A percentile compares a stretch with the other conserved stretches of the same genome.
These are phyloP conservation scores for Dendrocalamus latiflorus DNA, from an alignment of 202 grass and related monocot genomes.

Conservation along the genomic window DNA sequence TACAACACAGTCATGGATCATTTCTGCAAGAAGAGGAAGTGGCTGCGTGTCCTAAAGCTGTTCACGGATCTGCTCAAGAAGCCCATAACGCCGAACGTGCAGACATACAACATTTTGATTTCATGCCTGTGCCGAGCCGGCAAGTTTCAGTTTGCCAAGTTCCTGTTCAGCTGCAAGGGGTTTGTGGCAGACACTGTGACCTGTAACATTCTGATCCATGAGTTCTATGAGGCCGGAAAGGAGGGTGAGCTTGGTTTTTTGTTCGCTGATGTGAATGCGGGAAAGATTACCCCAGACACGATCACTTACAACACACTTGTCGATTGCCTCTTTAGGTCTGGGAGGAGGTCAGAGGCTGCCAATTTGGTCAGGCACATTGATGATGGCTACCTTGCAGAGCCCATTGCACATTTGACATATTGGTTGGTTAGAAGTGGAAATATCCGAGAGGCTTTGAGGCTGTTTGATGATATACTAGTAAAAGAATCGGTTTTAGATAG, in stretches of 20 bases:
- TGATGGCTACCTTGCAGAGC: conserved; percentile 45
- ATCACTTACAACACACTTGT: conserved; percentile 60
- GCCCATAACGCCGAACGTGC: conserved; percentile 42
- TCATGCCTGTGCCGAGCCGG: conserved; percentile 66
- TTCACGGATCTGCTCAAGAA: conserved; percentile 82
- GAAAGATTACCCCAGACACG: conserved; percentile 54
- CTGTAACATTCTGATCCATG: conserved; percentile 77
- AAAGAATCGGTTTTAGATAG: conserved; percentile 61
- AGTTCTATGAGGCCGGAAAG: conserved; percentile 57
- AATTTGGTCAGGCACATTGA: conserved; percentile 60
- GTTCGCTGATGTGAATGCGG: conserved; percentile 40
- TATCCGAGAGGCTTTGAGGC: conserved; percentile 33
- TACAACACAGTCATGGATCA: conserved; percentile 88
- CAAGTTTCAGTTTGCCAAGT: conserved; percentile 59
- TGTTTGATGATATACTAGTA: conserved; percentile 69
- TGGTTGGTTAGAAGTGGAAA: conserved; percentile 70
- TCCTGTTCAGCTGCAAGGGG: conserved; percentile 51
- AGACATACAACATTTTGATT: conserved; percentile 77
- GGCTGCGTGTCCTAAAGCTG: conserved; percentile 58
- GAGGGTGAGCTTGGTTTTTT: conserved; percentile 58
- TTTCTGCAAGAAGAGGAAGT: conserved; percentile 57
- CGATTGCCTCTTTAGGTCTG: conserved; percentile 70
- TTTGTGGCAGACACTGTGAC: conserved; percentile 73
- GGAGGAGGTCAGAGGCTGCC: conserved; percentile 56
- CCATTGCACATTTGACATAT: conserved; percentile 57